Evolutionary conservation across 164 flowering plant genomes (phyloP).

Genomic region (Dillenia suffruticosa): DNA sequence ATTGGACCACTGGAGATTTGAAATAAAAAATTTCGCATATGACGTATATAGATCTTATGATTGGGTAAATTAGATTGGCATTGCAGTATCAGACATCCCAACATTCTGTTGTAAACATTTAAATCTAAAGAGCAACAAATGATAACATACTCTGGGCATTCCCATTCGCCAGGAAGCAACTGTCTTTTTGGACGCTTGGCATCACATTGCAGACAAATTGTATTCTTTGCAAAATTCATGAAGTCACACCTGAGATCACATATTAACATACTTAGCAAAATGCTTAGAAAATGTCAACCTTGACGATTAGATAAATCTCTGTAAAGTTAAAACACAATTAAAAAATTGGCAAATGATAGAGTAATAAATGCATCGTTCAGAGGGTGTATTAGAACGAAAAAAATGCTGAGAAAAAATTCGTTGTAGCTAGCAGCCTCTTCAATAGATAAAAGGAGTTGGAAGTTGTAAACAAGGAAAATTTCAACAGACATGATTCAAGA

Average conservation of each 20-base stretch:
- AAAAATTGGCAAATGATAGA: too few relatives aligned
- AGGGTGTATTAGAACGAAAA: too few relatives aligned
- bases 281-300: background rate
- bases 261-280: constrained; percentile 4
- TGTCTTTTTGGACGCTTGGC: constrained; percentile 95
- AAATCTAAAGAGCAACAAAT: background rate
- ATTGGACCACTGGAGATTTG: constrained; percentile 2
- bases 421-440: too few relatives aligned
- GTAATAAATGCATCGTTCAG: too few relatives aligned
- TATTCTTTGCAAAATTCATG: constrained; percentile 97
- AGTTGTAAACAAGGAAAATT: too few relatives aligned
- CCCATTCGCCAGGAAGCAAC: constrained; percentile 99
- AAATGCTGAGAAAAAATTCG: too few relatives aligned
- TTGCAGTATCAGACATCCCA: background rate
- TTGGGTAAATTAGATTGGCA: too few relatives aligned
- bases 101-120: background rate
- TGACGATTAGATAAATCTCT: background rate
- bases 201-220: constrained; percentile 93
- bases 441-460: too few relatives aligned
- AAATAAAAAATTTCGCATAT: background rate
- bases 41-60: too few relatives aligned
- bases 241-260: constrained; percentile 80
- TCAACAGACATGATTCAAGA: too few relatives aligned
- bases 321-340: too few relatives aligned
- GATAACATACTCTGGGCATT: constrained; percentile 83